Evolutionary conservation across 2,329 filamentous ascomycete genomes (phyloP).

Genomic region (Cryphonectria naterciae): DNA sequence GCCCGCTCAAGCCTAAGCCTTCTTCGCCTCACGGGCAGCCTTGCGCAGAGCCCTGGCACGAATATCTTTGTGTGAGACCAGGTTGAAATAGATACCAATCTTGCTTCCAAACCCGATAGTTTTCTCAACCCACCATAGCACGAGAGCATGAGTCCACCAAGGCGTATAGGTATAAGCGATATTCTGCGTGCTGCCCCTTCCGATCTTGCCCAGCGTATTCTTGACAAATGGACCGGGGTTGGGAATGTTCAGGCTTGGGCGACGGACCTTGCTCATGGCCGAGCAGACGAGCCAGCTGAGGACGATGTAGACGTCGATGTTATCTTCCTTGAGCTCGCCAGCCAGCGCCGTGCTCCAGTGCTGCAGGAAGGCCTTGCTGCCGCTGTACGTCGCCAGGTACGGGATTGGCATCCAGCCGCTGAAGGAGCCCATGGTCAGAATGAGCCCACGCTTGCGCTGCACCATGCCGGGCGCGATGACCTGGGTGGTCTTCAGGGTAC

Average conservation of each 20-base stretch:
- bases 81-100: constrained; percentile 54
- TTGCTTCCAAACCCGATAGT: constrained; percentile 55
- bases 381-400: constrained; percentile 92
- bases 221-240: constrained; percentile 82
- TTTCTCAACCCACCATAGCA: constrained; percentile 80
- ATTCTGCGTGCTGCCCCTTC: constrained; percentile 76
- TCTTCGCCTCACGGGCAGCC: constrained; percentile 80
- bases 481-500: constrained; percentile 86
- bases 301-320: constrained; percentile 88
- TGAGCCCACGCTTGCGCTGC: constrained; percentile 80
- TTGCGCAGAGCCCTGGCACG: constrained; percentile 82
- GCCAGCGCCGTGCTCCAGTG: constrained; percentile 90
- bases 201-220: constrained; percentile 78
- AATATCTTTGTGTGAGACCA: constrained; percentile 80
- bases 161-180: constrained; percentile 86
- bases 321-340: constrained; percentile 77
- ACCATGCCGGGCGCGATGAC: constrained; percentile 84
- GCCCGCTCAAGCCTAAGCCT: constrained; percentile 39
- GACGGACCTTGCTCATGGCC: constrained; percentile 95
- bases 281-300: constrained; percentile 92
- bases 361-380: constrained; percentile 97
- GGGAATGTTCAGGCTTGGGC: constrained; percentile 76
- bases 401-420: constrained; percentile 91
- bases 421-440: constrained; percentile 97
- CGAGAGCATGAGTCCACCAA: constrained; percentile 87